Evolutionary conservation across 176 grass and related monocot species (phyloP).

Genomic region (Musa schizocarpa): DNA sequence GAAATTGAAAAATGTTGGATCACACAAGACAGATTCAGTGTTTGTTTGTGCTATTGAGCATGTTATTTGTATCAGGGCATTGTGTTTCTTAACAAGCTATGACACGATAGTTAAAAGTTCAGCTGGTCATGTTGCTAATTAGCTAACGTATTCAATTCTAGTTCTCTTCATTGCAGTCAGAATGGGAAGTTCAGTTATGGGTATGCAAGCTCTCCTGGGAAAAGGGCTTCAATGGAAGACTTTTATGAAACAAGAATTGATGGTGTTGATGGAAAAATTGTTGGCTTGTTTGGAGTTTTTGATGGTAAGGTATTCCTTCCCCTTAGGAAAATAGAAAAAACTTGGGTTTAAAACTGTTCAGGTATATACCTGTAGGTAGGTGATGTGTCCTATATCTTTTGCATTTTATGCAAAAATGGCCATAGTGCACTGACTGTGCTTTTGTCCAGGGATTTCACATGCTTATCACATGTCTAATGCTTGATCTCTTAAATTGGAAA

Average conservation of each 20-base stretch:
- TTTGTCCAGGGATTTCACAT: background rate
- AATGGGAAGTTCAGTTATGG: constrained; percentile 84
- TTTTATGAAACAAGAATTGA: constrained; percentile 76
- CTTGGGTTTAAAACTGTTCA: background rate
- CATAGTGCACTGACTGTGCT: background rate
- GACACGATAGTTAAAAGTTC: background rate
- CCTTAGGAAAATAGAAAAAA: background rate
- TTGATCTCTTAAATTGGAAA: background rate
- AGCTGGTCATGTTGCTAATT: background rate
- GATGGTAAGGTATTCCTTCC: constrained; percentile 38
- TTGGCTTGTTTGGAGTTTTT: constrained; percentile 78
- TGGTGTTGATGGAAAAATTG: constrained; percentile 68
- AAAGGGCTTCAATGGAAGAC: constrained; percentile 82
- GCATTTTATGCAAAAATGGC: background rate
- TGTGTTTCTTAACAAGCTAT: background rate
- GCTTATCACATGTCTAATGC: background rate
- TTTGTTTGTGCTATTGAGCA: background rate
- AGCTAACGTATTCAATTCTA: background rate
- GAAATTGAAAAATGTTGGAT: background rate
- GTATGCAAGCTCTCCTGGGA: constrained; percentile 63
- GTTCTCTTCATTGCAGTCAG: constrained; percentile 34
- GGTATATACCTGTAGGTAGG: background rate
- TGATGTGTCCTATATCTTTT: background rate
- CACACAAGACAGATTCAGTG: background rate
- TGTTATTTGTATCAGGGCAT: background rate